phyloP scores from a whole-genome alignment of 106 monocot genomes.

The Ottelia alismoides region DNA sequence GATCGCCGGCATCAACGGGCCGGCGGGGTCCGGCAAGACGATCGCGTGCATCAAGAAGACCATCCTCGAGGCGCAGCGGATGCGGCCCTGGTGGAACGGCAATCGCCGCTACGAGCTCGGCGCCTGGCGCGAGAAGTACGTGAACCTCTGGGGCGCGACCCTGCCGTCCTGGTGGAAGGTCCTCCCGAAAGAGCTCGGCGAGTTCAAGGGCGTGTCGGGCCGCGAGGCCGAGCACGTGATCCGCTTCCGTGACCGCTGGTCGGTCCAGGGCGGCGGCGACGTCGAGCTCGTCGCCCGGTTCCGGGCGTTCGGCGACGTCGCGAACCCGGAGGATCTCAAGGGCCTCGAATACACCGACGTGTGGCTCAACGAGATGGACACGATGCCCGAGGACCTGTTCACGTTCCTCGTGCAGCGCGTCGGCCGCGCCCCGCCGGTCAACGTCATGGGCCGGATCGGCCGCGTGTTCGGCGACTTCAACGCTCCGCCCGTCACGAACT shows the following conservation, averaged over 20 bases:
- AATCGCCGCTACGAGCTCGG: neutral
- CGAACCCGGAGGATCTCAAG: neutral
- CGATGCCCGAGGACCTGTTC: neutral
- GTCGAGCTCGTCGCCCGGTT: neutral
- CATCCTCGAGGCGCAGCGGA: neutral
- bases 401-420: neutral
- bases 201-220: neutral
- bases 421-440: too few species aligned
- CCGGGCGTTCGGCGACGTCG: neutral
- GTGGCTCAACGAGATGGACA: neutral
- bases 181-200: neutral
- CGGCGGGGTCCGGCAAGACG: neutral
- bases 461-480: neutral
- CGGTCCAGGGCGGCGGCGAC: too few species aligned
- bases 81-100: neutral
- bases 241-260: too few species aligned
- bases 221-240: neutral
- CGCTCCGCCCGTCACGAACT: neutral
- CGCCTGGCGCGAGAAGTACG: neutral
- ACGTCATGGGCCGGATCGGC: neutral
- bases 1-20: neutral
- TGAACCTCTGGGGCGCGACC: neutral
- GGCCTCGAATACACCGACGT: neutral
- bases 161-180: neutral
- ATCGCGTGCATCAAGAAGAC: neutral